These are phyloP conservation scores for Crithidia bombi DNA, from an alignment of 208 protist species.

Conservation along the genomic window DNA sequence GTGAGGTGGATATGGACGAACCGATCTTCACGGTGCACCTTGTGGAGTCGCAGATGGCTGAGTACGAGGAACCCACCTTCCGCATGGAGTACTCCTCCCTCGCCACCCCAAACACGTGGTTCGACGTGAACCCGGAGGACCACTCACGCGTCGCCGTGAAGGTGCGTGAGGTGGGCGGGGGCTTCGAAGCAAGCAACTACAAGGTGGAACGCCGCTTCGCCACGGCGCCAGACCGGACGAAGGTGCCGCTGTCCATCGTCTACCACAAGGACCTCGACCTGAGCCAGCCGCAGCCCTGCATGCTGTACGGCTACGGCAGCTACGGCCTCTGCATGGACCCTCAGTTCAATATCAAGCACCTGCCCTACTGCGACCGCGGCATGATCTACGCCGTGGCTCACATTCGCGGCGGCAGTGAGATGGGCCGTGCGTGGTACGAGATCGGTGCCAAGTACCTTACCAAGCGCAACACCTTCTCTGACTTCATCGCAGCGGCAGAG, in stretches of 20 bases:
- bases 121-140: slow-evolving; percentile 54
- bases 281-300: slow-evolving; percentile 68
- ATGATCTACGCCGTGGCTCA: slow-evolving; percentile 92
- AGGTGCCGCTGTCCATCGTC: slow-evolving; percentile 82
- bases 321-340: slow-evolving; percentile 92
- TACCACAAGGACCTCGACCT: slow-evolving; percentile 80
- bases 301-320: slow-evolving; percentile 92
- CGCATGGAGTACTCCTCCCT: slow-evolving; percentile 86
- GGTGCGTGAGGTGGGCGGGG: slow-evolving; percentile 74
- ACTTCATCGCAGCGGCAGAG: slow-evolving; percentile 92
- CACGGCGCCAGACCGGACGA: slow-evolving; percentile 70
- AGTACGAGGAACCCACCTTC: slow-evolving; percentile 69
- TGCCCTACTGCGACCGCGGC: slow-evolving; percentile 89
- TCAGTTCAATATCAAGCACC: slow-evolving; percentile 72
- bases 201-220: slow-evolving; percentile 74
- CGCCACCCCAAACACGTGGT: slow-evolving; percentile 80
- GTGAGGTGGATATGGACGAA: slow-evolving; percentile 73
- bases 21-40: slow-evolving; percentile 70
- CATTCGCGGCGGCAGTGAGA: slow-evolving; percentile 94
- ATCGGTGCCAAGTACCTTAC: slow-evolving; percentile 92
- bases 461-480: slow-evolving; percentile 94
- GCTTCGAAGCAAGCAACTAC: slow-evolving; percentile 73
- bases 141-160: slow-evolving; percentile 64
- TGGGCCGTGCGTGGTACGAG: slow-evolving; percentile 91
- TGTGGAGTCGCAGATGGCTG: slow-evolving; percentile 63